These are phyloP conservation scores for Rhizopogon roseolus DNA, from an alignment of 768 basidiomycete species.

Conservation along the genomic window DNA sequence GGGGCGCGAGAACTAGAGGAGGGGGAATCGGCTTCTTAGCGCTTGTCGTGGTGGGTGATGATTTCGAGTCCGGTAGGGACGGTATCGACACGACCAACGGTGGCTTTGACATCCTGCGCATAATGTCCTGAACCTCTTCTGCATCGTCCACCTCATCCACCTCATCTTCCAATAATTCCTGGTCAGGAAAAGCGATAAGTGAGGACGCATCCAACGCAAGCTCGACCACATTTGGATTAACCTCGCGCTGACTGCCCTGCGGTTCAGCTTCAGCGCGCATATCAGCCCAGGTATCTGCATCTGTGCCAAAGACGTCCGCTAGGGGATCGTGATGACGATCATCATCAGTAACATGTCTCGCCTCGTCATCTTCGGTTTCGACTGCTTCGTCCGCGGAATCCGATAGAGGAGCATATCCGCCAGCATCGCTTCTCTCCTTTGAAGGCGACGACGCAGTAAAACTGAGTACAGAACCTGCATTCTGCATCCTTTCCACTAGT, in stretches of 20 bases:
- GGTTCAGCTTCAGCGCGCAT: slow-evolving; percentile 38
- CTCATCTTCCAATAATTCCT: slow-evolving; percentile 12
- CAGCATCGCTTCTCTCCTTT: slow-evolving; percentile 21
- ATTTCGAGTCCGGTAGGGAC: slow-evolving; percentile 32
- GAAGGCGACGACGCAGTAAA: slow-evolving; percentile 12
- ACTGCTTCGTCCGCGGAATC: slow-evolving; percentile 18
- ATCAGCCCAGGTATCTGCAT: slow-evolving; percentile 58
- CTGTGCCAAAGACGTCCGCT: slow-evolving; percentile 60
- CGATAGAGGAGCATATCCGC: slow-evolving; percentile 24
- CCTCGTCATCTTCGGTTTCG: slow-evolving; percentile 29
- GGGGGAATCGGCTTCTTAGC: slow-evolving; percentile 48
- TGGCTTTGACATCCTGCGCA: slow-evolving; percentile 36
- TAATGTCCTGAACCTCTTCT: slow-evolving; percentile 29
- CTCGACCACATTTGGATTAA: slow-evolving; percentile 46
- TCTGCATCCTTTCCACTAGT: slow-evolving; percentile 46
- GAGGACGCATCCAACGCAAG: slow-evolving; percentile 46
- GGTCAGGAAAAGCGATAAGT: slow-evolving; percentile 23
- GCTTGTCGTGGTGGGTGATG: slow-evolving; percentile 27
- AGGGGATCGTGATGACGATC: slow-evolving; percentile 42
- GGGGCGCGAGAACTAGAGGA: slow-evolving; percentile 48
- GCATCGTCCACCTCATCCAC: slow-evolving; percentile 29
- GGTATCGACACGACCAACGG: slow-evolving; percentile 33
- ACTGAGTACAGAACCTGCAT: slow-evolving; percentile 29
- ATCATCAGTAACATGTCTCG: slow-evolving; percentile 33
- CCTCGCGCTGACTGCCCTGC: slow-evolving; percentile 19